Evolutionary conservation across 1,284 basidiomycete species (phyloP).

Genomic region (Exsudoporus floridanus): DNA sequence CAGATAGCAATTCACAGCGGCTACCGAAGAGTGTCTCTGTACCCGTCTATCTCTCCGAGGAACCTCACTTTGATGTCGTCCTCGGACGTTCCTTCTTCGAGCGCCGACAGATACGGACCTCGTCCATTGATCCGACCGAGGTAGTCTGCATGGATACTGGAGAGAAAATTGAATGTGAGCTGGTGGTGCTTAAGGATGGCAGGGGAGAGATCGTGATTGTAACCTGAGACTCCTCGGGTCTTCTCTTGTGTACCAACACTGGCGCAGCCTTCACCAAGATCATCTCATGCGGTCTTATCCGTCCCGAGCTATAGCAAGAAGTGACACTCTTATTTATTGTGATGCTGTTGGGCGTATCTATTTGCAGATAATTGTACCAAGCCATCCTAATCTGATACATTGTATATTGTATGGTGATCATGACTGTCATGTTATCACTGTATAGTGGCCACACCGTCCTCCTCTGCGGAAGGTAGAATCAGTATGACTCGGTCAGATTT

Average conservation of each 20-base stretch:
- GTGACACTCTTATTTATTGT: neutral
- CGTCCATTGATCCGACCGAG: conserved; percentile 83
- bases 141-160: conserved; percentile 93
- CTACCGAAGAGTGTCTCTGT: conserved; percentile 35
- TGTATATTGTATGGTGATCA: neutral
- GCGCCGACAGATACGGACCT: conserved; percentile 80
- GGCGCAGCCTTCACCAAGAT: neutral
- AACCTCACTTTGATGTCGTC: conserved; percentile 95
- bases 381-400: neutral
- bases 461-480: conserved; percentile 13
- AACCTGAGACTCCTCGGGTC: conserved; percentile 45
- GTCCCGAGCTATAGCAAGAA: neutral
- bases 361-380: neutral
- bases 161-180: conserved; percentile 90
- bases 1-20: conserved; percentile 20
- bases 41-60: conserved; percentile 83
- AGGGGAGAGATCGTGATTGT: conserved; percentile 86
- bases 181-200: conserved; percentile 87
- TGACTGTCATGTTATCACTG: neutral
- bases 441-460: conserved; percentile 3
- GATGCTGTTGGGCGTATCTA: neutral
- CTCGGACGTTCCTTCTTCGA: conserved; percentile 95
- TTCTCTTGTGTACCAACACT: neutral
- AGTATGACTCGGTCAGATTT: neutral
- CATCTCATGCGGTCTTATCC: neutral